phyloP scores from a whole-genome alignment of 768 basidiomycete genomes.

The Boletus pseudopeckii region DNA sequence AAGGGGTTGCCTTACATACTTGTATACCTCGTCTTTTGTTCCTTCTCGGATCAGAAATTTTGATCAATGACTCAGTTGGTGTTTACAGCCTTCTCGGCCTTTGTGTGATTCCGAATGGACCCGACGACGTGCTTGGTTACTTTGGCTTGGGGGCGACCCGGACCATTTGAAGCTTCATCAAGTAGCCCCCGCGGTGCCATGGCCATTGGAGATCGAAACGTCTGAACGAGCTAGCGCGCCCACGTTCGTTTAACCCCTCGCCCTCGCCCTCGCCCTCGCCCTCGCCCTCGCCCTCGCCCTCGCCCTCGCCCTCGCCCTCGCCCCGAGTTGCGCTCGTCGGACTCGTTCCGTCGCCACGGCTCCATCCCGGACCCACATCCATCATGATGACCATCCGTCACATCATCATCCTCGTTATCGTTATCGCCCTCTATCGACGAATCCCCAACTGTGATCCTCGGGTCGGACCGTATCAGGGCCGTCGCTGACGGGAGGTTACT shows the following conservation, averaged over 20 bases:
- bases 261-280: background rate
- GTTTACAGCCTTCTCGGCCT: background rate
- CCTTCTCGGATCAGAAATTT: background rate
- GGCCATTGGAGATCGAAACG: too few species aligned
- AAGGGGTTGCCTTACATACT: constrained; percentile 17
- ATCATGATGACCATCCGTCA: too few species aligned
- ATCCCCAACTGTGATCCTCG: background rate
- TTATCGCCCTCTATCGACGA: background rate
- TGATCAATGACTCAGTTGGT: background rate
- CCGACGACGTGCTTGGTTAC: background rate
- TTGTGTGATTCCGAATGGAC: background rate
- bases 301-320: background rate
- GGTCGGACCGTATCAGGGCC: background rate
- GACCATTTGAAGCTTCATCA: too few species aligned
- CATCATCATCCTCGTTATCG: background rate
- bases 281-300: background rate
- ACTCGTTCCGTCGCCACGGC: background rate
- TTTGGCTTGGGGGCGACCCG: background rate
- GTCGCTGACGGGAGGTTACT: too few species aligned
- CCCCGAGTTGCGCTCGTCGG: background rate
- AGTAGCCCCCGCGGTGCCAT: background rate
- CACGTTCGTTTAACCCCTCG: background rate
- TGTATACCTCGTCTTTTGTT: background rate
- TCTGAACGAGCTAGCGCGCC: too few species aligned
- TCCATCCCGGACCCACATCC: too few species aligned